Conservation (phyloP, 495 filamentous ascomycete genomes). For the Daldinia concentrica region DNA sequence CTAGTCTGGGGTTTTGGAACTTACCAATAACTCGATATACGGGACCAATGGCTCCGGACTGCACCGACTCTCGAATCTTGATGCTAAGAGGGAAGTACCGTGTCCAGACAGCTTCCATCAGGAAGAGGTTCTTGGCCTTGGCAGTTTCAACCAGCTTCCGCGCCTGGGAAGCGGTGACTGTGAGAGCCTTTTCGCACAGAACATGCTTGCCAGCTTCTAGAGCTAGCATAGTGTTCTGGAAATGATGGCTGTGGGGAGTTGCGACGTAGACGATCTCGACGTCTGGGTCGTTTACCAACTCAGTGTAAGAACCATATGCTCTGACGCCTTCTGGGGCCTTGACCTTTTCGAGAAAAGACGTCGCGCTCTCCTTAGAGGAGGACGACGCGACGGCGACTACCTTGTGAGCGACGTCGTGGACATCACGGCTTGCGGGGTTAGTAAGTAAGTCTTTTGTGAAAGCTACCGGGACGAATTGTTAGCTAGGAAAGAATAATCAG, state of each 20-base stretch:
- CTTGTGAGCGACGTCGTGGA: constrained; percentile 78
- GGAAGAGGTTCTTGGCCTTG: constrained; percentile 80
- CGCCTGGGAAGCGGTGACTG: constrained; percentile 84
- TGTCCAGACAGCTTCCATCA: constrained; percentile 99
- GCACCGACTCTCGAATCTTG: constrained; percentile 76
- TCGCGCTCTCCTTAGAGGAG: constrained; percentile 71
- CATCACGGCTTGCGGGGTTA: constrained; percentile 75
- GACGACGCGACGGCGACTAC: constrained; percentile 86
- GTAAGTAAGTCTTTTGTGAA: constrained; percentile 86
- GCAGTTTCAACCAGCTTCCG: constrained; percentile 78
- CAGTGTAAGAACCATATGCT: constrained; percentile 82
- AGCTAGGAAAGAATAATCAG: not conserved
- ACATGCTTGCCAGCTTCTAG: constrained; percentile 87
- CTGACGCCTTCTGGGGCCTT: constrained; percentile 71
- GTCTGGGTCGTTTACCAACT: constrained; percentile 76
- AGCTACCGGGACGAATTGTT: constrained; percentile 51
- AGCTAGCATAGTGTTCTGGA: constrained; percentile 85
- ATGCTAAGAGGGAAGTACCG: constrained; percentile 86
- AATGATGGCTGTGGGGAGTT: constrained; percentile 95
- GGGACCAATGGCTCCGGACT: constrained; percentile 74
- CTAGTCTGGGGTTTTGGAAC: constrained; percentile 7
- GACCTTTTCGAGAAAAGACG: constrained; percentile 74
- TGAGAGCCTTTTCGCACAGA: constrained; percentile 93
- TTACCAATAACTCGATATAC: constrained; percentile 75
- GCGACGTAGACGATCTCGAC: constrained; percentile 93